A percentile compares a stretch with the other conserved stretches of the same genome.
These are phyloP conservation scores for Carallia pectinifolia DNA, from an alignment of 345 rosid genomes.

Conservation along the genomic window DNA sequence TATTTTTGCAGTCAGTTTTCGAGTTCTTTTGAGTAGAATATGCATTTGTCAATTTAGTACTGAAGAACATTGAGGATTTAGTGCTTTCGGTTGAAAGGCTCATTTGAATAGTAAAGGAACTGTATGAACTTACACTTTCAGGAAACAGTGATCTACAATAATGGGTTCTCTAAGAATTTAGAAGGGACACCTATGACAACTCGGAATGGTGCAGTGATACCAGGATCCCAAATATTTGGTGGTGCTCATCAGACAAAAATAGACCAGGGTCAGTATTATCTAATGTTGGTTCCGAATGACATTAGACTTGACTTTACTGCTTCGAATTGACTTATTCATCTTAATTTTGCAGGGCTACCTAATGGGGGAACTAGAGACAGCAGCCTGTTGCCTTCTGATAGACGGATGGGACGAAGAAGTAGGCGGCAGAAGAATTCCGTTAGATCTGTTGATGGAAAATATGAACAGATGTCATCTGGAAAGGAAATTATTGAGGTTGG, in stretches of 20 bases:
- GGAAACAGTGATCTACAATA: slow-evolving; percentile 35
- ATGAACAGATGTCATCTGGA: slow-evolving; percentile 27
- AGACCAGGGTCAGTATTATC: slow-evolving; percentile 48
- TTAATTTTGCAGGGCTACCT: slow-evolving; percentile 29
- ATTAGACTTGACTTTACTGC: slow-evolving; percentile 9
- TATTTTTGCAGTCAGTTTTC: background rate
- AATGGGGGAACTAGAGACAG: slow-evolving; percentile 42
- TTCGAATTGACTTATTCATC: slow-evolving; percentile 21
- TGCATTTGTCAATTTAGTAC: slow-evolving; percentile 10
- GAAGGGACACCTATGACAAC: slow-evolving; percentile 29
- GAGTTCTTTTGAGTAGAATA: background rate
- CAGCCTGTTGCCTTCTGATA: slow-evolving; percentile 46
- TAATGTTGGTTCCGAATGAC: slow-evolving; percentile 5
- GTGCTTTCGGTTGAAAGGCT: background rate
- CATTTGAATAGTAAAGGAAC: slow-evolving; percentile 1
- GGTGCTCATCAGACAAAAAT: slow-evolving; percentile 27
- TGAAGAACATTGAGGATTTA: background rate
- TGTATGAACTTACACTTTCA: slow-evolving; percentile 27
- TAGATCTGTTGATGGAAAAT: slow-evolving; percentile 54
- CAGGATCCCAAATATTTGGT: slow-evolving; percentile 21
- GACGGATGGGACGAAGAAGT: slow-evolving; percentile 60
- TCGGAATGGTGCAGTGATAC: slow-evolving; percentile 28
- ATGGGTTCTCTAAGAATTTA: slow-evolving; percentile 34
- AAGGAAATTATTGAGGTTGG: slow-evolving; percentile 49
- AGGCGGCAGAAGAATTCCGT: slow-evolving; percentile 71